Conservation (phyloP, 176 grass and related monocot species). For the Eragrostis nindensis region DNA sequence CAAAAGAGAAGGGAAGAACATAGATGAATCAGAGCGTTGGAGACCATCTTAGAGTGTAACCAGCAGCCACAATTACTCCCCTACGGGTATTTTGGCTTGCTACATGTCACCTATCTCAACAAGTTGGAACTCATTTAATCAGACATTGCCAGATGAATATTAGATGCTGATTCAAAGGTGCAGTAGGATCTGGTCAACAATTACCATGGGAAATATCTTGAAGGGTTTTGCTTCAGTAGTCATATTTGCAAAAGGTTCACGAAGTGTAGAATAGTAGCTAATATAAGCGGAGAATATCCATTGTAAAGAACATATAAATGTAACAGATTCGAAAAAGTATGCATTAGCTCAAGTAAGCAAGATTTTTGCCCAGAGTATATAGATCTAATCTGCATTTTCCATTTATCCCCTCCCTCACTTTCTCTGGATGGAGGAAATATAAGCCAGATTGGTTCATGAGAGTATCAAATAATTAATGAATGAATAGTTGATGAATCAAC, state of each 20-base stretch:
- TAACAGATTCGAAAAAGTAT: background rate
- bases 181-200: slow-evolving; percentile 4
- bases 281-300: slow-evolving; percentile 13
- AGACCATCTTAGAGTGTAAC: background rate
- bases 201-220: slow-evolving; percentile 9
- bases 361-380: background rate
- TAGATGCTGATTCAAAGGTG: slow-evolving; percentile 18
- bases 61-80: background rate
- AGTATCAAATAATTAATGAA: background rate
- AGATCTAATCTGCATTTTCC: slow-evolving; percentile 7
- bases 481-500: background rate
- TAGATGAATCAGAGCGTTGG: background rate
- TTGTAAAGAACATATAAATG: background rate
- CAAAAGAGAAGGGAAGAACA: background rate
- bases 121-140: slow-evolving; percentile 26
- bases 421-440: background rate
- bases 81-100: background rate
- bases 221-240: slow-evolving; percentile 10
- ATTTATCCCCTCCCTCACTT: slow-evolving; percentile 1
- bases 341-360: background rate
- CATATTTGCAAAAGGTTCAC: background rate
- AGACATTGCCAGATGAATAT: slow-evolving; percentile 13
- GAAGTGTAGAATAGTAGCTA: background rate
- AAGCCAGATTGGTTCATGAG: background rate
- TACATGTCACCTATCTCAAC: slow-evolving; percentile 1